Evolutionary conservation across 2,329 filamentous ascomycete species (phyloP).

Genomic region (Pyricularia sp.): DNA sequence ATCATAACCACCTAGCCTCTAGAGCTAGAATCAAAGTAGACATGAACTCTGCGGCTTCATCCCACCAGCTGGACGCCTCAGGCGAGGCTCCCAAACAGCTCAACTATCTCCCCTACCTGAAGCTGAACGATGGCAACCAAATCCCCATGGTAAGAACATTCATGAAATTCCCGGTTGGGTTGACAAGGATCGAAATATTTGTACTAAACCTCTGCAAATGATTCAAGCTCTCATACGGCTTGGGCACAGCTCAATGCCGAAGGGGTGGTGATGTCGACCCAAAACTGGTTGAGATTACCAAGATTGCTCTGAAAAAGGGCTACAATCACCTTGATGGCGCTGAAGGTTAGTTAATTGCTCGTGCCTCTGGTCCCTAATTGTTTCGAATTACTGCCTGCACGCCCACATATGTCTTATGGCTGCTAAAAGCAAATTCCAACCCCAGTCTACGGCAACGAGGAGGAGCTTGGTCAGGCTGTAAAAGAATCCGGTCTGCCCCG

Average conservation of each 20-base stretch:
- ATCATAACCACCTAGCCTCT: not conserved
- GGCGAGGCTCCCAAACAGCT: constrained; percentile 30
- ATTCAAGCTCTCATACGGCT: constrained; percentile 56
- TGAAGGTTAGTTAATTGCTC: constrained; percentile 37
- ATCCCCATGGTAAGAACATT: constrained; percentile 52
- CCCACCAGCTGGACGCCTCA: constrained; percentile 28
- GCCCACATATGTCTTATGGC: too few relatives aligned
- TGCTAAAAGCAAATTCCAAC: constrained; percentile 6
- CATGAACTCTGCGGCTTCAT: constrained; percentile 33
- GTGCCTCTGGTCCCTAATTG: not conserved
- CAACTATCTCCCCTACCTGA: constrained; percentile 44
- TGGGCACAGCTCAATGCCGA: constrained; percentile 50
- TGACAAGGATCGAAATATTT: not conserved
- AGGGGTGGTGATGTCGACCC: constrained; percentile 18
- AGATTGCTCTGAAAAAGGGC: constrained; percentile 58
- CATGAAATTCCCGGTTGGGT: not conserved
- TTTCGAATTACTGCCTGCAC: not conserved
- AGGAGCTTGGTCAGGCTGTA: constrained; percentile 64
- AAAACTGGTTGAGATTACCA: constrained; percentile 32
- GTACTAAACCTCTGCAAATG: not conserved
- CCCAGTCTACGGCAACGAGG: constrained; percentile 53
- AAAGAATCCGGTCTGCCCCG: constrained; percentile 55
- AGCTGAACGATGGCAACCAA: constrained; percentile 63
- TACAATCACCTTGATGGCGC: constrained; percentile 69
- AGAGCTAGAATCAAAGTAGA: too few relatives aligned